Base-by-base conservation (phyloP, 441 rosid species). In the Pelargonium australe region DNA sequence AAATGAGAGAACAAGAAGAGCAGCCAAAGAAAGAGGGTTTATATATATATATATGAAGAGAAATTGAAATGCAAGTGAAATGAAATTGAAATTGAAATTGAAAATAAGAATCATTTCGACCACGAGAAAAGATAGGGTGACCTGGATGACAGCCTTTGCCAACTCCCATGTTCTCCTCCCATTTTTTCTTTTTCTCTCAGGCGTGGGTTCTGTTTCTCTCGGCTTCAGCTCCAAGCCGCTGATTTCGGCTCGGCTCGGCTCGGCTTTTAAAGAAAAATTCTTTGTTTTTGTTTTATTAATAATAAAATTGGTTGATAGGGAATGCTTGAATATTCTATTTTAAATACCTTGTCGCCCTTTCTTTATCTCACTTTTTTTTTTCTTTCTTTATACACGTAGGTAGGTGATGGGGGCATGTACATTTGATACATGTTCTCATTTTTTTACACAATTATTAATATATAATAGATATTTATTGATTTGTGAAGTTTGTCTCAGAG, bases 111-210 rank as follows among this genome's bases (percentile, higher is more conserved):
- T 19, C 63, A 58, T 58, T 58, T 58, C 63, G 31, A 58, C 63
- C 63, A 58, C 63, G 31, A 58, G 63, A 58, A 58, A 58, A 58
- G 63, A 58, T 58, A 58, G 63, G 63, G 28, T 58, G 63, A 58
- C 63, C 63, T 58, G 63, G 63, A 17, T 58, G 63, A 58, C 63
- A 58, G 25, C 63, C 63, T 19, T 16, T 49, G 31, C 47, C 13
- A 64, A 11, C 65, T 65, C 62, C 51, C 73, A 63, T 55, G 19
- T 41, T 28, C 63, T 68, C 63, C 40, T 65, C 11, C 57, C 17
- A 51, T 13, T 51, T 51, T 3, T 51, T 51, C 12, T 51, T 3
- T n/a, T 13, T 51, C 3, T 17, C 31, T 49, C 20, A 0, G 14
- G 10, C 40, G 7, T n/a, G 0, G 0, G 49, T 19, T 58, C 17